phyloP scores from a whole-genome alignment of 2,329 filamentous ascomycete species.

The Diplodia corticola region DNA sequence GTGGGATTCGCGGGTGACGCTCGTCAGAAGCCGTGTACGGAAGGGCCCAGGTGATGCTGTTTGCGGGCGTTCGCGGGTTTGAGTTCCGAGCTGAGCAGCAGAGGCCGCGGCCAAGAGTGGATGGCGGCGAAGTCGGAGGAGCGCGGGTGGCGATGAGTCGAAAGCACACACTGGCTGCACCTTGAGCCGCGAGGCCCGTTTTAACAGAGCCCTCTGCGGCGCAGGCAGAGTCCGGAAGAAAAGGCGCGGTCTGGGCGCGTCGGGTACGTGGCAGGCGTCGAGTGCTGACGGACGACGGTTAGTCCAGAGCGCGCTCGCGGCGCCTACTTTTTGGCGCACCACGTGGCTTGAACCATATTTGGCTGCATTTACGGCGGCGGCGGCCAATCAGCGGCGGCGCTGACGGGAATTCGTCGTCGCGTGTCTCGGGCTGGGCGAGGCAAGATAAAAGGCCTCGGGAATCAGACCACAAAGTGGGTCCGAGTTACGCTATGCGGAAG shows the following conservation, averaged over 20 bases:
- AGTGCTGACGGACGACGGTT: neutral
- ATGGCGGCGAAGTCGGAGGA: neutral
- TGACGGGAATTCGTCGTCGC: conserved; percentile 4
- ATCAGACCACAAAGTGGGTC: conserved; percentile 23
- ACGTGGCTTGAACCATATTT: neutral
- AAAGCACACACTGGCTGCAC: neutral
- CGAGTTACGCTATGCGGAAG: conserved; percentile 17
- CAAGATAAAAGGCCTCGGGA: conserved; percentile 20
- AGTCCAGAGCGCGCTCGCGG: neutral
- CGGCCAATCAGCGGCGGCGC: neutral
- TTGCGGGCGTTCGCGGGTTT: neutral
- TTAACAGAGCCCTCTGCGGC: neutral
- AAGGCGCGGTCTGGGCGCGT: too few species aligned
- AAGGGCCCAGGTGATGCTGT: neutral
- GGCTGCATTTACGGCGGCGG: neutral
- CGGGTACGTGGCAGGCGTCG: neutral
- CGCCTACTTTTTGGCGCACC: conserved; percentile 10
- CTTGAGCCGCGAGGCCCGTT: neutral
- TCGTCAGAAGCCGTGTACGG: neutral
- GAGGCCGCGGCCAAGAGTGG: neutral
- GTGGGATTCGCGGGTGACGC: neutral
- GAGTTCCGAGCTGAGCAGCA: conserved; percentile 2
- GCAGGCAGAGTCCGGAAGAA: neutral
- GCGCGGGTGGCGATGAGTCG: neutral
- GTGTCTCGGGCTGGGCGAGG: conserved; percentile 1